Evolutionary conservation across 1,139 yeast genomes (phyloP), one percentile per base, ranked within the genome.

Genomic region (Candida mesenterica): DNA sequence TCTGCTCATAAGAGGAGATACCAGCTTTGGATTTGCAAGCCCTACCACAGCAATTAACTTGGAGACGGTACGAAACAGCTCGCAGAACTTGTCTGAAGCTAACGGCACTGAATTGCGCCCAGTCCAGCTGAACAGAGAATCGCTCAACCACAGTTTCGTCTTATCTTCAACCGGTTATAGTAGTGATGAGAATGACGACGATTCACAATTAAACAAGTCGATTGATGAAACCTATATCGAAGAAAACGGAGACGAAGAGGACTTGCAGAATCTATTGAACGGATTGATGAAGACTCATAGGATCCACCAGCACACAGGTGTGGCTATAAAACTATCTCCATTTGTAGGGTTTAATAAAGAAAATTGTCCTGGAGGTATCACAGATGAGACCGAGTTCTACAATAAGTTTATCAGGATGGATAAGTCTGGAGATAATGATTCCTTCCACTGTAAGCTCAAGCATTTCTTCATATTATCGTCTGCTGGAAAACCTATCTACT

Each of bases 401-500:
- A 28, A 39, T 4, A 36, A 31, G 17, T 39, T 33, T 31, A 39
- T 48, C 10, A 23, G 35, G 20, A 36, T 46, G 6, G 61, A 59
- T 18, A 68, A 65, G 44, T 40, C 46, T 5, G 40, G 45, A 3
- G 50, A 49, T 26, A 32, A 40, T n/a, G 49, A 48, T 1, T 36
- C 41, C 34, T 79, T 78, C 50, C 72, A 64, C 38, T 44, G 47
- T 28, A 73, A 66, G 31, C 59, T 70, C 34, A 85, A 84, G 55
- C 94, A 85, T 38, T 88, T 85, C 49, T 79, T 89, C 45, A 78
- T 92, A 5, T 66, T 92, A n/a, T 88, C 96, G 0, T 65, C 82
- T 2, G 96, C 97, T 0, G 98, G 98, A 0, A 92, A 92, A 56
- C 97, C 96, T 1, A 85, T 92, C 5, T 92, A 83, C 57, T 77